Evolutionary conservation across 2,329 filamentous ascomycete species (phyloP).

Genomic region (Metarhizium anisopliae): DNA sequence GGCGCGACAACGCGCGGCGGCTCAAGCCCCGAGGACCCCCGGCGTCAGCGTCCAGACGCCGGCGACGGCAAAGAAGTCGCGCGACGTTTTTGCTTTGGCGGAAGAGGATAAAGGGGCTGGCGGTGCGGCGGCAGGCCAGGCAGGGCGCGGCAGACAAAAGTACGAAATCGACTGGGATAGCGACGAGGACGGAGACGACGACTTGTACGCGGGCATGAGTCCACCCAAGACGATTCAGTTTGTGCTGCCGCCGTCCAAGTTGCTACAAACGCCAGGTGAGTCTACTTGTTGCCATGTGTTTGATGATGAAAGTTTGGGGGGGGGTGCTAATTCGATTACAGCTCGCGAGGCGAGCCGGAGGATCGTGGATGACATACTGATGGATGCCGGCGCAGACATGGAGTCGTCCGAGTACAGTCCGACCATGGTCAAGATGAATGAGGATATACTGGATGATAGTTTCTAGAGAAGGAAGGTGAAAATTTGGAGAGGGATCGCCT

Average conservation of each 20-base stretch:
- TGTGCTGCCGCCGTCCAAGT: constrained; percentile 64
- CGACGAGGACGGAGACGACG: constrained; percentile 58
- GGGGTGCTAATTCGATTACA: constrained; percentile 17
- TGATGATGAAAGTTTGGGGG: no score
- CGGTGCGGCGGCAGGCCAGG: constrained; percentile 4
- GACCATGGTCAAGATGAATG: constrained; percentile 56
- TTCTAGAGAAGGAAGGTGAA: constrained; percentile 31
- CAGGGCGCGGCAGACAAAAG: constrained; percentile 19
- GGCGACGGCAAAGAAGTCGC: constrained; percentile 35
- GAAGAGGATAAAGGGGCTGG: constrained; percentile 8
- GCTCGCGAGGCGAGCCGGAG: constrained; percentile 72
- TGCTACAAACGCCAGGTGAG: constrained; percentile 73
- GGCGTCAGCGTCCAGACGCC: constrained; percentile 84
- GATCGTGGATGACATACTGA: constrained; percentile 71
- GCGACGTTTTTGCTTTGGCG: constrained; percentile 35
- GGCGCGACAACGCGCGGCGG: constrained; percentile 32
- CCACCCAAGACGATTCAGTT: constrained; percentile 93
- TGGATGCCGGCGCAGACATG: constrained; percentile 60
- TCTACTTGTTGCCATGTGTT: not conserved
- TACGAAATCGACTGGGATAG: constrained; percentile 66
- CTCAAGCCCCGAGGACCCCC: constrained; percentile 55
- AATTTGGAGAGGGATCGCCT: no score
- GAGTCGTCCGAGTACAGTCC: constrained; percentile 52
- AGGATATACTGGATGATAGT: constrained; percentile 52
- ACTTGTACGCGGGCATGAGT: constrained; percentile 63